Percentiles rank a stretch among this genome's conserved stretches.
Conservation (phyloP, 331 rosid species). For the Cydonia oblonga region DNA sequence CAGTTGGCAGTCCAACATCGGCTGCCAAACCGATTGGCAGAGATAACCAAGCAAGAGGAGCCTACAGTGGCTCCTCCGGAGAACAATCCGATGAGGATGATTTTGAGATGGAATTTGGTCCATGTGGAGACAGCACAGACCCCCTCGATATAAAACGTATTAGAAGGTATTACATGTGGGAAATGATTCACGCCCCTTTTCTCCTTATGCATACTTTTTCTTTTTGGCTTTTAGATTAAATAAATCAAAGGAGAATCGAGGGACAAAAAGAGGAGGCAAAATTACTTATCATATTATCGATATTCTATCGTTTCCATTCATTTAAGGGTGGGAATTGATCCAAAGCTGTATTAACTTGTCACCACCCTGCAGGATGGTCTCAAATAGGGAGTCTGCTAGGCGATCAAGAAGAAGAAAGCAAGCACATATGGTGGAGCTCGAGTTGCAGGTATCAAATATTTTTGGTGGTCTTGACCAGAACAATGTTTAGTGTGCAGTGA, state of each 20-base stretch:
- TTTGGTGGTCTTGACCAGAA: not conserved
- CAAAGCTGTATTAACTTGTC: not conserved
- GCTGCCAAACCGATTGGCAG: constrained; percentile 35
- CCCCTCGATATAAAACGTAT: constrained; percentile 41
- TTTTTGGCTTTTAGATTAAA: not conserved
- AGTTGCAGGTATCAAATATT: constrained; percentile 39
- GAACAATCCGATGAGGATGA: constrained; percentile 76
- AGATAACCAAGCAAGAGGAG: constrained; percentile 46
- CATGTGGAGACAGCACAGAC: constrained; percentile 51
- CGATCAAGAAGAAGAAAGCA: constrained; percentile 84
- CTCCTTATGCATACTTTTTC: not conserved
- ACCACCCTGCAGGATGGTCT: constrained; percentile 43
- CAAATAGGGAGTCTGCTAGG: constrained; percentile 80
- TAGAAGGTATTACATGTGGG: constrained; percentile 41
- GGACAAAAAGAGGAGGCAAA: too few relatives aligned
- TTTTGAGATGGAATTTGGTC: constrained; percentile 44
- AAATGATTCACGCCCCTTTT: not conserved
- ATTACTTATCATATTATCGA: too few relatives aligned
- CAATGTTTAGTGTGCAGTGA: not conserved
- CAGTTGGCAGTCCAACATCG: constrained; percentile 77
- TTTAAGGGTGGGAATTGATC: not conserved
- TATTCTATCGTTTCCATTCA: too few relatives aligned
- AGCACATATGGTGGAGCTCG: constrained; percentile 61
- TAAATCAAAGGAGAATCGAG: too few relatives aligned
- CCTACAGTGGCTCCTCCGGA: constrained; percentile 56